Conservation (phyloP, 208 protist species). For the Endotrypanum monterogeii region DNA sequence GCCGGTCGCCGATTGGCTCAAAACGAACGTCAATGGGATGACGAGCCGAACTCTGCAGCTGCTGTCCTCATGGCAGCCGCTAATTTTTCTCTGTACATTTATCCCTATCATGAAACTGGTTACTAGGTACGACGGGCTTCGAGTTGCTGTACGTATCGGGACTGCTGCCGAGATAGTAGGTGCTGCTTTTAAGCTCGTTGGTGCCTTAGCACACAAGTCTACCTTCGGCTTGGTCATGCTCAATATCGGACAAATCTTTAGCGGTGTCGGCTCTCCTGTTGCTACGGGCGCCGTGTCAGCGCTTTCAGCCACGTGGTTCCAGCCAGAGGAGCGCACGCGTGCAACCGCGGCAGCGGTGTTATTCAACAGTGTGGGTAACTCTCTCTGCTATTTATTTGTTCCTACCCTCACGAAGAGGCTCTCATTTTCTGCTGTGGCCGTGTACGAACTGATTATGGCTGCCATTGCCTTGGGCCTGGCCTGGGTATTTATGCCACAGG, state of each 20-base stretch:
- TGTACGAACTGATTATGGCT: slow-evolving; percentile 76
- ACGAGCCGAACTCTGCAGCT: slow-evolving; percentile 57
- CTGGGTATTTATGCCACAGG: slow-evolving; percentile 65
- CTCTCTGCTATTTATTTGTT: slow-evolving; percentile 79
- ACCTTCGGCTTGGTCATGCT: slow-evolving; percentile 66
- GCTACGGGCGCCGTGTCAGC: slow-evolving; percentile 77
- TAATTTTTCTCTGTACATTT: slow-evolving; percentile 72
- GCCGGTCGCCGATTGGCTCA: slow-evolving; percentile 73
- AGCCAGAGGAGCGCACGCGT: slow-evolving; percentile 78
- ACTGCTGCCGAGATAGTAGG: slow-evolving; percentile 65
- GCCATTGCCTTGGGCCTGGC: slow-evolving; percentile 43
- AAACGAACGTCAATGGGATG: slow-evolving; percentile 68
- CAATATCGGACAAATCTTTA: slow-evolving; percentile 84
- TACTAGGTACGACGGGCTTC: slow-evolving; percentile 74
- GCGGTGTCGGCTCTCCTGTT: slow-evolving; percentile 82
- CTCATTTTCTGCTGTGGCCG: slow-evolving; percentile 54
- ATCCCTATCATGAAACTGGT: slow-evolving; percentile 82
- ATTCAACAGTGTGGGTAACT: slow-evolving; percentile 84
- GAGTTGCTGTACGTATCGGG: slow-evolving; percentile 67
- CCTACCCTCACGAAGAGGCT: slow-evolving; percentile 59
- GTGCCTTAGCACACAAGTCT: slow-evolving; percentile 37
- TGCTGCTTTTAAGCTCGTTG: slow-evolving; percentile 69
- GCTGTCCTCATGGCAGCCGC: slow-evolving; percentile 83
- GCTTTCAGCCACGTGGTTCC: slow-evolving; percentile 86
- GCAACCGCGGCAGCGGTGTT: slow-evolving; percentile 81